A percentile compares a stretch with the other conserved stretches of the same genome.
These are phyloP conservation scores for Coniochaeta pulveracea DNA, from an alignment of 2,329 filamentous ascomycete species.

Conservation along the genomic window DNA sequence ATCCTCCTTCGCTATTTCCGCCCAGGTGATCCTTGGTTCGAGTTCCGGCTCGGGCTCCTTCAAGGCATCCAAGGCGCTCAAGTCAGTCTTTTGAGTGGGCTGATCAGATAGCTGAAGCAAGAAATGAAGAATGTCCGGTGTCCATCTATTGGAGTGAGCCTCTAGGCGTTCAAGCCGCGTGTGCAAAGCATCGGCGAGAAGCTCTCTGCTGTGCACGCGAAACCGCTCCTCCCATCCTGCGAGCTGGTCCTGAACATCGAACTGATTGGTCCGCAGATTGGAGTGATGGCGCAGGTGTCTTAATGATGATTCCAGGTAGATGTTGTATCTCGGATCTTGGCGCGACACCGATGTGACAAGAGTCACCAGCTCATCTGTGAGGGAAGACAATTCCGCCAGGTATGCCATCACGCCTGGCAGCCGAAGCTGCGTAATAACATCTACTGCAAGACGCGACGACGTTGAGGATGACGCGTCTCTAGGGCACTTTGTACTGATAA, in stretches of 20 bases:
- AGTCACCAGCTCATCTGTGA: constrained; percentile 61
- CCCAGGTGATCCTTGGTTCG: constrained; percentile 55
- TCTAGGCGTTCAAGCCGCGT: constrained; percentile 17
- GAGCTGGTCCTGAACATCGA: constrained; percentile 54
- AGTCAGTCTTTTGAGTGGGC: constrained; percentile 57
- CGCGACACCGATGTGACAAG: constrained; percentile 6
- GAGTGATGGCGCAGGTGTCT: constrained; percentile 41
- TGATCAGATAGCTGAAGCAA: constrained; percentile 73
- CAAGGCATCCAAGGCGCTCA: constrained; percentile 50
- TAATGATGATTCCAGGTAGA: constrained; percentile 35
- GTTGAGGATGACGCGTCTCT: constrained; percentile 1
- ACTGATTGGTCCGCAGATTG: constrained; percentile 61
- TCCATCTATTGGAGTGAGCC: constrained; percentile 44
- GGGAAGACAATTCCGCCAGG: constrained; percentile 46
- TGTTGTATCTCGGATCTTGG: constrained; percentile 25
- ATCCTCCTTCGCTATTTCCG: constrained; percentile 67
- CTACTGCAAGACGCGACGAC: constrained; percentile 2
- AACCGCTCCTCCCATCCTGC: constrained; percentile 79
- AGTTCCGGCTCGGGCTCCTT: constrained; percentile 30
- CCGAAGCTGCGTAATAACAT: too few species aligned
- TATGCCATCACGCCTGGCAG: constrained; percentile 49
- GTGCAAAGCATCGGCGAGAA: constrained; percentile 59
- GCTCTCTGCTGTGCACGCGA: constrained; percentile 66
- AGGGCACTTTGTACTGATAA: constrained; percentile 2
- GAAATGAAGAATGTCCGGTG: constrained; percentile 69